Evolutionary conservation across 1,284 basidiomycete genomes (phyloP), one percentile per base, ranked within the genome.

Genomic region (Amylostereum areolatum): DNA sequence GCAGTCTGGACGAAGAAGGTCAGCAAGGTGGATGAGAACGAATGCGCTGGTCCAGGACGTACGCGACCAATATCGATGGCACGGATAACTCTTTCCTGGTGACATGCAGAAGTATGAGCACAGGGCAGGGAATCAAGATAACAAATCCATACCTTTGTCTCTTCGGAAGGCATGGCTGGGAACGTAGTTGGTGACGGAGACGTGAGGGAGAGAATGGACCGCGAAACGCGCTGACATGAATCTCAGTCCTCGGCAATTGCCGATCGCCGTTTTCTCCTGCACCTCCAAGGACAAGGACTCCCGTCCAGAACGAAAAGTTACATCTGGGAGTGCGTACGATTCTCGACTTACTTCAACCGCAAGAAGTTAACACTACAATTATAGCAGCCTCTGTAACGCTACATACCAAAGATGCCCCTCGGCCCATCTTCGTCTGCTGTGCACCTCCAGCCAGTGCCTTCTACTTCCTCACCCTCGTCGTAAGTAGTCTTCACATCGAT

Each of bases 61-160:
- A 91, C 89, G 57, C 88, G 85, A 57, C 84, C 79, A 55, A 92
- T 60, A 63, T 92, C 89, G 60, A 92, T 73, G 52, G 80, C 77
- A 64, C 87, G 90, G 57, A 78, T 73, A 61, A 92, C 83, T 66
- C 85, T 77, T 72, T 92, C 89, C 89, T 92, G 53, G 3, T 52
- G 37, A 10, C 28, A 6, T 8, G 6, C 29, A 6, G 32, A 37
- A 46, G 41, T 18, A 45, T 47, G 50, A 35, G 47, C 39, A 25
- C 54, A 2, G 47, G 47, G 31, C 28, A 41, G 5, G 32, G 30
- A 32, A 12, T 4, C 3, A 35, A 48, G n/a, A 9, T 36, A 24
- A 24, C 32, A 27, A 3, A 4, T 27, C 59, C 75, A n/a, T 32
- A 89, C 88, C 69, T 87, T 90, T 66, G 85, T 88, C 64, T 91